Percentiles rank a stretch among this genome's conserved stretches.
Conservation (phyloP, 2,329 filamentous ascomycete genomes). For the Davidsoniella australis region DNA sequence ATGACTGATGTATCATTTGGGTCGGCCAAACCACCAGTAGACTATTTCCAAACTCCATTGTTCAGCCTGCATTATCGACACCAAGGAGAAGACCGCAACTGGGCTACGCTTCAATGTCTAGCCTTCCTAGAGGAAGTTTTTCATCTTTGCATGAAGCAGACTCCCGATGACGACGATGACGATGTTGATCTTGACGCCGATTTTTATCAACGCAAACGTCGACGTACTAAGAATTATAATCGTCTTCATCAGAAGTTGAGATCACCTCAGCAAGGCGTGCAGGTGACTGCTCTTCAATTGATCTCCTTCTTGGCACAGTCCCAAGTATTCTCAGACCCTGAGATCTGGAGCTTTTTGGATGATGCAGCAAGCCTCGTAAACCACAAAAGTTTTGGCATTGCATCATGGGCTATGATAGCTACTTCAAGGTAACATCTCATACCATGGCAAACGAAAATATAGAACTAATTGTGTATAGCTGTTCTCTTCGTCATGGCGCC, state of each 20-base stretch:
- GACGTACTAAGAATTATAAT: constrained; percentile 27
- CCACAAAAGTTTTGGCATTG: constrained; percentile 49
- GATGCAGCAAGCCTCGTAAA: constrained; percentile 40
- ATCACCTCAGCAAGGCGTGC: constrained; percentile 26
- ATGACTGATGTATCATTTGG: constrained; percentile 57
- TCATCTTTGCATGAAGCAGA: not conserved
- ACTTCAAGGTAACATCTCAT: constrained; percentile 45
- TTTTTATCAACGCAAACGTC: constrained; percentile 36
- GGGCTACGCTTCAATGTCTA: constrained; percentile 41
- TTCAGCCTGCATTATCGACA: constrained; percentile 39
- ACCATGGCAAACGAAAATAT: not conserved
- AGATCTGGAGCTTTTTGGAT: constrained; percentile 37
- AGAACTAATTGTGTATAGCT: constrained; percentile 19
- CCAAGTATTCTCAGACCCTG: constrained; percentile 29
- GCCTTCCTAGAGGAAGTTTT: constrained; percentile 36
- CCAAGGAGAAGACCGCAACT: constrained; percentile 38
- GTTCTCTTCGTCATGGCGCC: constrained; percentile 14
- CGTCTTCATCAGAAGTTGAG: constrained; percentile 33
- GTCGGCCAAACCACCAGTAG: constrained; percentile 24
- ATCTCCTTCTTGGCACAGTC: constrained; percentile 38
- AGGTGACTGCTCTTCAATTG: constrained; percentile 37
- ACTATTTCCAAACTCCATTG: constrained; percentile 29
- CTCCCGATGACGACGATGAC: not conserved
- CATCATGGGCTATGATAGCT: constrained; percentile 75
- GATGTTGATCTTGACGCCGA: constrained; percentile 16